Conservation (phyloP, 345 rosid species). For the Lumnitzera littorea region DNA sequence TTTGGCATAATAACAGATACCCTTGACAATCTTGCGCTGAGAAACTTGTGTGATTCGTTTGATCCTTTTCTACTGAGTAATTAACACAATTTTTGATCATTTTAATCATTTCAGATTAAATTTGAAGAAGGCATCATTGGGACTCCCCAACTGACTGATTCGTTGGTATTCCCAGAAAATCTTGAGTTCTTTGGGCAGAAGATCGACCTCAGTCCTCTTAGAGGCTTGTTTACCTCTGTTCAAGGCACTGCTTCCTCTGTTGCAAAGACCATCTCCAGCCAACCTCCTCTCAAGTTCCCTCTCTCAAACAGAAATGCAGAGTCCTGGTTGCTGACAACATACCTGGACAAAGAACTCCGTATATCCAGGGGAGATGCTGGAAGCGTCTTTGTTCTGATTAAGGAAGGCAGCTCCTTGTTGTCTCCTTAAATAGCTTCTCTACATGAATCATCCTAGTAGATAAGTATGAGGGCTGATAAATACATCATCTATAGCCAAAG, state of each 20-base stretch:
- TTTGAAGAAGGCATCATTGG: constrained; percentile 89
- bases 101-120: constrained; percentile 45
- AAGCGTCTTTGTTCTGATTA: constrained; percentile 75
- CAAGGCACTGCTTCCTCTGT: constrained; percentile 85
- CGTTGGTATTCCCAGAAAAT: constrained; percentile 69
- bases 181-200: constrained; percentile 83
- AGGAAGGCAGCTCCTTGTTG: constrained; percentile 75
- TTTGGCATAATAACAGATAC: background rate
- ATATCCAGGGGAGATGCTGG: constrained; percentile 90
- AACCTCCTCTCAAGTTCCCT: constrained; percentile 74
- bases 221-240: constrained; percentile 61
- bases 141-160: constrained; percentile 87
- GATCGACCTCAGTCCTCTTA: constrained; percentile 62
- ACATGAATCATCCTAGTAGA: too few species aligned
- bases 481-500: too few species aligned
- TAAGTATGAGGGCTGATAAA: too few species aligned
- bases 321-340: constrained; percentile 89
- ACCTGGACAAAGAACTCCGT: constrained; percentile 76
- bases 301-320: constrained; percentile 53
- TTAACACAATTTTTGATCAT: background rate
- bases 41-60: background rate
- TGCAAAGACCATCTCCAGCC: constrained; percentile 81
- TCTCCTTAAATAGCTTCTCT: constrained; percentile 17
- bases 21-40: background rate
- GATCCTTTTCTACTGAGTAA: background rate